These are phyloP conservation scores for Barnettozyma salicaria DNA, from an alignment of 805 yeast genomes.

Conservation along the genomic window DNA sequence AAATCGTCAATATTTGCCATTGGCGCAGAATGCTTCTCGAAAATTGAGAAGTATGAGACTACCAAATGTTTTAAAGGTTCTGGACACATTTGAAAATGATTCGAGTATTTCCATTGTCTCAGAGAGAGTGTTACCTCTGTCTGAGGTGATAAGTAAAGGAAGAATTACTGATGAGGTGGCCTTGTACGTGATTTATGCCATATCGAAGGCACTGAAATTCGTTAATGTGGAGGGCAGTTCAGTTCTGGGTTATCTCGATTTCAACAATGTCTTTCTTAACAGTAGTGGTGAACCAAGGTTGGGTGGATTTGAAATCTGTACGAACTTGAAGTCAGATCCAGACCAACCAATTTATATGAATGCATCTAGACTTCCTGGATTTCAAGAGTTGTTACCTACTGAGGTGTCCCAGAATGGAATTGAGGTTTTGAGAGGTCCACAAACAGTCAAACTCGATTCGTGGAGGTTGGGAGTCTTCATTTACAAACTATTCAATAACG, in stretches of 20 bases:
- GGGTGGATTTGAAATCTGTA: conserved; percentile 71
- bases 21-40: conserved; percentile 40
- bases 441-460: conserved; percentile 52
- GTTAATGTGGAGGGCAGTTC: conserved; percentile 50
- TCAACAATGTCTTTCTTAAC: conserved; percentile 56
- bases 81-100: conserved; percentile 64
- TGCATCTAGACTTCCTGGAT: conserved; percentile 30
- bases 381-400: conserved; percentile 41
- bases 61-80: conserved; percentile 60
- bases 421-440: conserved; percentile 28
- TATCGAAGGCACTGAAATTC: conserved; percentile 49
- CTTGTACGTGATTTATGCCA: conserved; percentile 49
- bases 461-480: conserved; percentile 57
- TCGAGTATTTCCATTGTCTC: conserved; percentile 52
- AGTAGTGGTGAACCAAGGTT: conserved; percentile 76
- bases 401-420: conserved; percentile 45
- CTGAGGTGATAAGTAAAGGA: conserved; percentile 23
- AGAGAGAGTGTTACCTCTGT: conserved; percentile 57
- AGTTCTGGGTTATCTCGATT: conserved; percentile 57
- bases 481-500: conserved; percentile 36
- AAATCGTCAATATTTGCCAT: conserved; percentile 29
- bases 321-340: conserved; percentile 36
- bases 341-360: conserved; percentile 31
- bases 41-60: conserved; percentile 52
- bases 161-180: conserved; percentile 40